phyloP scores from a whole-genome alignment of 2,329 filamentous ascomycete genomes.

The Fusarium sp. region DNA sequence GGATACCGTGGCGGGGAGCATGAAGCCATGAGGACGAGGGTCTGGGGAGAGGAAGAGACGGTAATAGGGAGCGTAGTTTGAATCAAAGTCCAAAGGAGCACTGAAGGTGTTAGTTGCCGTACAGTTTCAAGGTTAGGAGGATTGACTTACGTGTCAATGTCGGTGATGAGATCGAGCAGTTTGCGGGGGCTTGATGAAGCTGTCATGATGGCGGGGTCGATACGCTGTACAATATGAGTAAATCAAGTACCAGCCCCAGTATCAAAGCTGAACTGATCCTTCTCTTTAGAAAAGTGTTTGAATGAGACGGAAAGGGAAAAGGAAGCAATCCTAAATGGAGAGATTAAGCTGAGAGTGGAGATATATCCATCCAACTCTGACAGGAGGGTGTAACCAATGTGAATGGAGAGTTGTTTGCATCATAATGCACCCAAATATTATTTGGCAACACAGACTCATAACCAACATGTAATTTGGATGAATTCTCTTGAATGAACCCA shows the following conservation, averaged over 20 bases:
- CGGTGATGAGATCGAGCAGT: constrained; percentile 56
- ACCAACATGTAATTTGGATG: neutral
- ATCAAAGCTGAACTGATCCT: neutral
- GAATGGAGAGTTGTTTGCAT: neutral
- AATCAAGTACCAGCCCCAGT: neutral
- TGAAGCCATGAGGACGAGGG: constrained; percentile 63
- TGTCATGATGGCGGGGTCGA: constrained; percentile 26
- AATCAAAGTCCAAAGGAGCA: constrained; percentile 61
- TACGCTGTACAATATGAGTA: neutral
- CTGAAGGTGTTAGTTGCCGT: constrained; percentile 48
- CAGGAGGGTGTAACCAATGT: constrained; percentile 7
- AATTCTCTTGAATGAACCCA: neutral
- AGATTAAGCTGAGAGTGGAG: constrained; percentile 21
- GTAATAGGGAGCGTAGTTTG: constrained; percentile 58
- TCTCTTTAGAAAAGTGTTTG: neutral
- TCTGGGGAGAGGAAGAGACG: constrained; percentile 62
- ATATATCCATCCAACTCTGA: constrained; percentile 16
- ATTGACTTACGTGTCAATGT: constrained; percentile 59
- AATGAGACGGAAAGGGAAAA: neutral
- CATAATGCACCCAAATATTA: neutral
- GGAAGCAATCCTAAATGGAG: neutral
- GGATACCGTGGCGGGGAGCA: constrained; percentile 60
- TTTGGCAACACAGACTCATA: neutral
- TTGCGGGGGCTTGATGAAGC: constrained; percentile 36
- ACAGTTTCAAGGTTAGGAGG: neutral